A percentile compares a stretch with the other conserved stretches of the same genome.
Conservation (phyloP, 2,329 filamentous ascomycete genomes). For the Neofusicoccum ribis region DNA sequence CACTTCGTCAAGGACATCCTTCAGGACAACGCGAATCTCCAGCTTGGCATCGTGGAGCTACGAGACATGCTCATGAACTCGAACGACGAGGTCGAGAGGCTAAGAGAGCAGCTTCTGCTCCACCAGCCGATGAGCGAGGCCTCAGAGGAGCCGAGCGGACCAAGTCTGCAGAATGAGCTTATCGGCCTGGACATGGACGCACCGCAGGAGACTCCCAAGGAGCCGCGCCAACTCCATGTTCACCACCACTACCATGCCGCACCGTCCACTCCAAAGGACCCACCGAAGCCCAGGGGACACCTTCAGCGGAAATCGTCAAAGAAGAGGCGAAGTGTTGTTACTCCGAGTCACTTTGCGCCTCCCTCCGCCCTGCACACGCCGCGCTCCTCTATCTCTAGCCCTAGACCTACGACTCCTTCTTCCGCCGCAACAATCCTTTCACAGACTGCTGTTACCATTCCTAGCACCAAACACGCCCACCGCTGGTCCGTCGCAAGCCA, state of each 20-base stretch:
- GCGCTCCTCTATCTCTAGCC: conserved; percentile 39
- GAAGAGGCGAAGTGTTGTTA: conserved; percentile 70
- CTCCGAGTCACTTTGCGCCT: conserved; percentile 52
- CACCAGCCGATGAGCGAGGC: conserved; percentile 67
- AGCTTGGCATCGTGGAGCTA: conserved; percentile 87
- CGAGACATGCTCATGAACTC: conserved; percentile 87
- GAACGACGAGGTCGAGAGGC: conserved; percentile 86
- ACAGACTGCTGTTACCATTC: conserved; percentile 61
- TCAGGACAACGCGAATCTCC: conserved; percentile 91
- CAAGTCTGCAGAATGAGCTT: conserved; percentile 72
- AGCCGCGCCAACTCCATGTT: conserved; percentile 63
- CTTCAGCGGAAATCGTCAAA: conserved; percentile 63
- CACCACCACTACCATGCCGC: conserved; percentile 85
- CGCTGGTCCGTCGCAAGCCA: conserved; percentile 66
- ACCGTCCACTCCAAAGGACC: conserved; percentile 33
- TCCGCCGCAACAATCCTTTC: conserved; percentile 62
- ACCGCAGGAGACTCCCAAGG: conserved; percentile 28
- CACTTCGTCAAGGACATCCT: conserved; percentile 95
- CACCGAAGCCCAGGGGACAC: conserved; percentile 29
- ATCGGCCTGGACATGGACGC: conserved; percentile 38
- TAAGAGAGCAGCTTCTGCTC: conserved; percentile 77
- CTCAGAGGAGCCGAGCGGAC: conserved; percentile 36
- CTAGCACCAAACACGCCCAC: conserved; percentile 39
- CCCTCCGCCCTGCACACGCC: conserved; percentile 40
- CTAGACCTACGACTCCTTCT: conserved; percentile 45